Evolutionary conservation across 768 basidiomycete species (phyloP), one percentile per base, ranked within the genome.

Genomic region (Rossbeevera mucosa): DNA sequence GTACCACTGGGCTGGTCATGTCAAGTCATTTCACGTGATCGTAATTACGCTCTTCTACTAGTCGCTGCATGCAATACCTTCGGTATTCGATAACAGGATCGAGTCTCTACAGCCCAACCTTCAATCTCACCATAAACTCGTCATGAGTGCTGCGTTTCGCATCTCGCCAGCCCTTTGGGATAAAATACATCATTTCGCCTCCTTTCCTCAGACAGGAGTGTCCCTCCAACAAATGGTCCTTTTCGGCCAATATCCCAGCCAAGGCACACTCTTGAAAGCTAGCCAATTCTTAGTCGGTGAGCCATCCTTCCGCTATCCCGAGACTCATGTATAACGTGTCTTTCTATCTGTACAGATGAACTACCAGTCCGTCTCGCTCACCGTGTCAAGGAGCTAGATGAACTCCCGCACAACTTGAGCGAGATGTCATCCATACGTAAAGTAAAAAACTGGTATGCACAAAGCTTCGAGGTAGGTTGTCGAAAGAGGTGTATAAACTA

Each of bases 361-460:
- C 77, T 99, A 0, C 96, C 95, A 0, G 88, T 99, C 4, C 84
- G 96, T 16, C 80, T 99, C 18, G 94, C 94, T 0, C 96, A 99
- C 67, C 82, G 96, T 25, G 94, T 95, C 20, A 93, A 93, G 67
- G 96, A 99, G 71, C 81, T 99, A 25, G 93, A 97, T 59, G 84
- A 90, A 59, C 79, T 99, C 4, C 96, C 96, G 0, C 90, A 97
- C 71, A 88, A 91, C 50, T 78, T 99, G 47, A 86, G 85, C 61
- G 80, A 81, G 43, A 96, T 96, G 95, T 83, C 87, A 0, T 89
- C 88, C 33, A 97, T 99, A 58, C 82, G 84, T 52, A 94, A 90
- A 66, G 91, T 99, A 54, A 94, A 94, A 74, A 87, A 95, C 63
- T 99, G 96, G 96, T 99, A 99, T 69, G 95, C 95, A 0, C 92